Conservation (phyloP, 2,329 filamentous ascomycete genomes). For the Didymella exigua region DNA sequence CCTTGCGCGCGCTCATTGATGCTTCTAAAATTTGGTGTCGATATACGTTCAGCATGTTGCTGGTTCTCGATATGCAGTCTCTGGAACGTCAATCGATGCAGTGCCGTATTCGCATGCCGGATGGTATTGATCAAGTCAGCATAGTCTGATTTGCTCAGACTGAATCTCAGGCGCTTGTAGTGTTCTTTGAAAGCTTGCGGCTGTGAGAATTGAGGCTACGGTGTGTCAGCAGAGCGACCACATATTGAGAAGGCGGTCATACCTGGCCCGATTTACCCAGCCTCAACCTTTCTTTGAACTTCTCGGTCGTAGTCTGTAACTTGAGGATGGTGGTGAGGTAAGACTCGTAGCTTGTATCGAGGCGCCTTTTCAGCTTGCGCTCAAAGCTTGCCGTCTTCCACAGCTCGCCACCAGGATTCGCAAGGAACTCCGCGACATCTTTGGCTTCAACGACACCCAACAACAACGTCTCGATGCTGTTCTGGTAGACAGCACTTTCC, state of each 20-base stretch:
- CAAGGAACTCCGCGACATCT: constrained; percentile 1
- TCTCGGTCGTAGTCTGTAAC: background rate
- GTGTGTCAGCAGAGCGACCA: constrained; percentile 14
- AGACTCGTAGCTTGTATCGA: background rate
- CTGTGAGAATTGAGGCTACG: constrained; percentile 30
- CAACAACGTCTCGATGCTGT: background rate
- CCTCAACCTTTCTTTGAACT: background rate
- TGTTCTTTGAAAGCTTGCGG: constrained; percentile 33
- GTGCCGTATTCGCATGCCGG: background rate
- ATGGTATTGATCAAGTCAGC: constrained; percentile 31
- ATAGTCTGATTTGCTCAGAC: constrained; percentile 35
- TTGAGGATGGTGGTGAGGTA: background rate
- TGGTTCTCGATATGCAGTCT: background rate
- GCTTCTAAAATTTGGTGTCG: background rate
- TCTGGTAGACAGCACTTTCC: constrained; percentile 3
- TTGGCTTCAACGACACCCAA: background rate
- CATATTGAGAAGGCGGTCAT: too few relatives aligned
- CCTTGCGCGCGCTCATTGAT: constrained; percentile 1
- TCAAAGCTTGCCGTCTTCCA: background rate
- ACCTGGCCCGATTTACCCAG: background rate
- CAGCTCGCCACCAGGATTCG: constrained; percentile 1
- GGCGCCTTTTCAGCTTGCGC: background rate
- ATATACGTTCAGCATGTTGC: background rate
- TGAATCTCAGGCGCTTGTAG: constrained; percentile 39
- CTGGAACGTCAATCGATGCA: constrained; percentile 2